Evolutionary conservation across 768 basidiomycete genomes (phyloP), one percentile per base, ranked within the genome.

Genomic region (Lentinula detonsa): DNA sequence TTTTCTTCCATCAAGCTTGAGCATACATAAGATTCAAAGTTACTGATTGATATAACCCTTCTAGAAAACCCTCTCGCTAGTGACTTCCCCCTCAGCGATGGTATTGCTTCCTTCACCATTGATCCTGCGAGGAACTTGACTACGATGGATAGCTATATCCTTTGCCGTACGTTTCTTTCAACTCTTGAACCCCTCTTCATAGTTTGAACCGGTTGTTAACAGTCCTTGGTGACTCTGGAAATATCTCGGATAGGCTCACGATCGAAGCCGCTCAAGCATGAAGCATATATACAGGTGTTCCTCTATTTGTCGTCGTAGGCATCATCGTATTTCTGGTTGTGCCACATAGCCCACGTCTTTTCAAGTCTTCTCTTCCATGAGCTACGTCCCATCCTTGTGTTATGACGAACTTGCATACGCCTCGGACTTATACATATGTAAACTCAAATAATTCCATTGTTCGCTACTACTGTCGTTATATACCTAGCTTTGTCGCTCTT

Each of bases 151-250:
- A 72, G 77, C 65, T 83, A 82, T 67, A 75, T 81, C 60, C 70
- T 82, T 13, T 49, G 46, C 11, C 58, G 81, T 82, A 64, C 69
- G 80, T 81, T 62, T 71, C 67, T 68, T 31, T 33, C 31, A 35
- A 43, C 37, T n/a, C 28, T 8, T 46, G 42, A 6, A 4, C 52
- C 5, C 21, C 40, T 49, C 33, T 37, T 48, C 11, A 28, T 60
- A 21, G 21, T 51, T 40, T 65, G 11, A 37, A 43, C 13, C 52
- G 16, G 48, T n/a, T 43, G 3, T 42, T 10, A 28, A 5, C 33
- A 81, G 80, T 82, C 34, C 70, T 82, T 48, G 81, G 80, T 45
- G 78, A 81, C 66, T 81, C 80, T 5, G 80, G 76, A 55, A 73
- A 79, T 70, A 63, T 55, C 15, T 71, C 68, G 5, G 62, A 62